Percentiles rank a stretch among this genome's conserved stretches.
These are phyloP conservation scores for Diaporthe ilicicola DNA, from an alignment of 2,329 filamentous ascomycete genomes.

Conservation along the genomic window DNA sequence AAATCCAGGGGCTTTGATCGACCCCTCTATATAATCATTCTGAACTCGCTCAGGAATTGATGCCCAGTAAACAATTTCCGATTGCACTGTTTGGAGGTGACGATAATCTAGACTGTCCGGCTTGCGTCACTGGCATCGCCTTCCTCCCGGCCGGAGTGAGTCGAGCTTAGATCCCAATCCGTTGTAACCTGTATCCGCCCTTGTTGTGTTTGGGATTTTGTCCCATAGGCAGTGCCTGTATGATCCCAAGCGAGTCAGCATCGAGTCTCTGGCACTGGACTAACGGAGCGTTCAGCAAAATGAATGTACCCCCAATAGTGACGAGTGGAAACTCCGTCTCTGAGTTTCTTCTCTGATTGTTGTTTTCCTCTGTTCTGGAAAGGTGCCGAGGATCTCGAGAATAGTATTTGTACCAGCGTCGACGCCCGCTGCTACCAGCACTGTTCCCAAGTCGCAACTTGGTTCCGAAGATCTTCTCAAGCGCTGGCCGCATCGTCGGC, in stretches of 20 bases:
- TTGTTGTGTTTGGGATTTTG: neutral
- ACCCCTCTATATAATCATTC: no score
- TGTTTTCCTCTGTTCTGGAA: neutral
- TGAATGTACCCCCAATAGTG: neutral
- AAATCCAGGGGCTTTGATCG: no score
- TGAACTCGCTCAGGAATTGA: no score
- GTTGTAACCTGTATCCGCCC: neutral
- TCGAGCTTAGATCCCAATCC: neutral
- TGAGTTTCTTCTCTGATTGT: neutral
- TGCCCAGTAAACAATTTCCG: no score
- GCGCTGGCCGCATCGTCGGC: neutral
- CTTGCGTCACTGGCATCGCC: neutral
- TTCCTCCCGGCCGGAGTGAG: neutral
- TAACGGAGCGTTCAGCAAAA: neutral
- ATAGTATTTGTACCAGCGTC: neutral
- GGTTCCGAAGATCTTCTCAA: neutral
- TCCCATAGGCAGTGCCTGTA: neutral
- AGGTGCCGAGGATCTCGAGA: neutral
- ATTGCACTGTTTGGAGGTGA: no score
- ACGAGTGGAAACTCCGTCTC: neutral
- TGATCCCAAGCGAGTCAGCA: neutral
- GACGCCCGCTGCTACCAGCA: neutral
- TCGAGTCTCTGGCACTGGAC: neutral
- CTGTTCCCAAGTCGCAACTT: neutral
- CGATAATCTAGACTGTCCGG: neutral